Conservation (phyloP, 2,329 filamentous ascomycete genomes). For the Calonectria pseudoturangicola region DNA sequence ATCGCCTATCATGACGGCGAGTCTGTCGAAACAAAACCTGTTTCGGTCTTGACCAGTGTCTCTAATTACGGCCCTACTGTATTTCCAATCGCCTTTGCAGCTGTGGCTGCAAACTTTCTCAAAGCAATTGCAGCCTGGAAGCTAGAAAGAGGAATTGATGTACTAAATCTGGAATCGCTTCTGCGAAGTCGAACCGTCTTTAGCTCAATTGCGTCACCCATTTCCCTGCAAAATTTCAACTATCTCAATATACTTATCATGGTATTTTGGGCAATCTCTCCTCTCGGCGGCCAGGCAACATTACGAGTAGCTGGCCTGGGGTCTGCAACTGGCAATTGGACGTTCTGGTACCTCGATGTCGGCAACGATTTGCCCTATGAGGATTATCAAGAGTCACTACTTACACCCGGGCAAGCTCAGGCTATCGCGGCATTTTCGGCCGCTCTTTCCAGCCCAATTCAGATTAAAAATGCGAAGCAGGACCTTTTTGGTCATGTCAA, state of each 20-base stretch:
- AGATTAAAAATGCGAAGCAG: constrained; percentile 33
- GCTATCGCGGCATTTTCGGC: constrained; percentile 28
- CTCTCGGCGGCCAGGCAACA: constrained; percentile 38
- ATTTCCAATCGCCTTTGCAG: constrained; percentile 37
- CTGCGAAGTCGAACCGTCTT: constrained; percentile 40
- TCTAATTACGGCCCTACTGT: constrained; percentile 25
- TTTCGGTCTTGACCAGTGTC: not conserved
- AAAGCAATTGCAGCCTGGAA: constrained; percentile 34
- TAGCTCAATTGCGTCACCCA: constrained; percentile 30
- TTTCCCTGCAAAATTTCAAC: constrained; percentile 18
- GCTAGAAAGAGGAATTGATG: constrained; percentile 38
- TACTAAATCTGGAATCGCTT: constrained; percentile 39
- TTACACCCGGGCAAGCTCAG: not conserved
- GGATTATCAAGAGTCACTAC: not conserved
- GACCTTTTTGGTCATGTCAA: constrained; percentile 40
- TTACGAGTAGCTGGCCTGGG: constrained; percentile 31
- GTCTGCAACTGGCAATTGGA: constrained; percentile 22
- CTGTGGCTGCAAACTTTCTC: constrained; percentile 27
- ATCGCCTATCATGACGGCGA: constrained; percentile 7
- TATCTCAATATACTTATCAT: constrained; percentile 34
- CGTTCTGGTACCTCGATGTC: constrained; percentile 37
- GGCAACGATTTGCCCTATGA: constrained; percentile 17
- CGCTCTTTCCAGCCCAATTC: constrained; percentile 23
- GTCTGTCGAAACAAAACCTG: not conserved
- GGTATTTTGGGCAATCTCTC: constrained; percentile 36